Evolutionary conservation across 495 filamentous ascomycete genomes (phyloP), one percentile per base, ranked within the genome.

Genomic region (Poronia punctata): DNA sequence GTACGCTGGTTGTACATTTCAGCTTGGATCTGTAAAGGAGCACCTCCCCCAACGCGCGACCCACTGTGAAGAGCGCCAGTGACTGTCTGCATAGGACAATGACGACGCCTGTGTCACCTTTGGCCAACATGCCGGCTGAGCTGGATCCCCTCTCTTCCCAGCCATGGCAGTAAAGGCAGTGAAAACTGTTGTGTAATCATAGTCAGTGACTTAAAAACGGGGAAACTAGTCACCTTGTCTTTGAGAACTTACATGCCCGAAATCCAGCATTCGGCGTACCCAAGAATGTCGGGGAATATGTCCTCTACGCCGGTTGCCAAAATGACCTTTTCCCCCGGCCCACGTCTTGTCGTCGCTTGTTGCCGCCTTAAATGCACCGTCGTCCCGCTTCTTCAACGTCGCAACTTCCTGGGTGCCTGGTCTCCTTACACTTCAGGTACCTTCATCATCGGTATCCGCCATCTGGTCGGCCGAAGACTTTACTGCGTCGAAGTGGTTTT

Each of bases 221-320:
- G 11, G 4, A 7, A 8, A 3, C 5, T 12, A 21, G 4, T 7
- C 4, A 24, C 1, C 19, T 14, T 35, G 11, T 18, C 7, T 22
- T 22, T 24, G n/a, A n/a, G n/a, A n/a, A 14, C 33, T 24, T 23
- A 35, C 33, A 35, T 35, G 33, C 33, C 33, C 10, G 33, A 35
- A 21, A 11, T 57, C 62, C 60, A 69, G 38, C 48, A 47, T 6
- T 64, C 61, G 3, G 10, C 33, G 38, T 60, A 64, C 0, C 65
- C 64, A n/a, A 48, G 38, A 6, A 56, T 44, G 28, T 40, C 40
- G 3, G 45, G 44, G 16, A 66, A 40, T 20, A 62, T 23, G 27
- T 74, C 71, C 12, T 32, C 35, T 0, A 66, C 54, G 0, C 72
- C 71, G 0, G 46, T 68, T 0, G 71, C 72, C 2, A 78, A 48